Evolutionary conservation across 495 filamentous ascomycete species (phyloP), one percentile per base, ranked within the genome.

Genomic region (Penicillium macrosclerotiorum): DNA sequence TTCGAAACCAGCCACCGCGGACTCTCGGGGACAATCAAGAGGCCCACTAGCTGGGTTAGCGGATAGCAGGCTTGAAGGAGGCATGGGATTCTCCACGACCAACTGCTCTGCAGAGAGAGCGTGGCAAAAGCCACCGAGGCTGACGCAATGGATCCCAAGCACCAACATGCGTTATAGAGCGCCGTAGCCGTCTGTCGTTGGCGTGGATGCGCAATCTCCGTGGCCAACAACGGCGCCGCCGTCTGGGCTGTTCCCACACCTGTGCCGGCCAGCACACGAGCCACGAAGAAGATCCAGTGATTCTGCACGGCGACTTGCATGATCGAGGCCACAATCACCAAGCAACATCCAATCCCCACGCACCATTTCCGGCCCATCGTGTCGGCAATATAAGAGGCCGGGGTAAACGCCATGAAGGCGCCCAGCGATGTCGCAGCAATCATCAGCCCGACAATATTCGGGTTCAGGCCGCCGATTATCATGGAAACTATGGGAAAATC

Each of bases 1-100:
- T 64, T 63, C 3, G 65, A 65, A 17, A 76, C 64, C 19, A 75
- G 64, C 72, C 73, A 75, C 5, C 58, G 51, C 2, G 54, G 54
- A 13, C 57, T 61, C 22, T 61, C 57, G 0, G 57, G 57, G 5
- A 57, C 51, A 35, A 61, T 42, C 1, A 44, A 19, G 0, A 58
- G 35, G 1, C 54, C 52, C 4, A 59, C 11, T 1, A 61, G 24
- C 18, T 58, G 54, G 13, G 33, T 16, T 3, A 57, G 5, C 7
- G 57, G 57, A 25, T 43, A 61, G 6, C 27, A 44, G 1, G 55
- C 45, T 14, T 61, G 57, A 8, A 61, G 37, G 14, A 61, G 30
- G 30, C 57, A 61, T 13, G 57, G 50, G n/a, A 47, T 11, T 19
- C 35, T 37, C 57, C 57, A 61, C 4, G 57, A 61, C 57, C 57